These are phyloP conservation scores for Didymella glomerata DNA, from an alignment of 2,329 filamentous ascomycete species.

Conservation along the genomic window DNA sequence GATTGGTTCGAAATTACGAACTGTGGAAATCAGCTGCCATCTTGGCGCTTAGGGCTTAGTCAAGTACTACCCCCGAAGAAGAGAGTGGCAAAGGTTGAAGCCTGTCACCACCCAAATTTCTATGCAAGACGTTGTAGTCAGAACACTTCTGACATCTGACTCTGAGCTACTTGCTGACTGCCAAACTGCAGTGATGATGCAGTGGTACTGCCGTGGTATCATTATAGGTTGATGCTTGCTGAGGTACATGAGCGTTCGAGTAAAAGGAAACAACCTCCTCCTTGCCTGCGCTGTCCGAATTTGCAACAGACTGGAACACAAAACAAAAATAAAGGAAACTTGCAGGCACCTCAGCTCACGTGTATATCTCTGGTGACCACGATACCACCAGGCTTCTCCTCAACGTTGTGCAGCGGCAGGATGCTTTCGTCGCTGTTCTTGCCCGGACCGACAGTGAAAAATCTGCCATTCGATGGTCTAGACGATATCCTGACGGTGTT, in stretches of 20 bases:
- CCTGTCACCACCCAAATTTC: not conserved
- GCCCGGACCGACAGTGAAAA: not conserved
- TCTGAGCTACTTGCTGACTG: not conserved
- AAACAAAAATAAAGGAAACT: not conserved
- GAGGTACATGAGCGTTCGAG: not conserved
- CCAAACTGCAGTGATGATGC: not conserved
- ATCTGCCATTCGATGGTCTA: not conserved
- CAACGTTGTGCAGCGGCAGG: slow-evolving; percentile 5
- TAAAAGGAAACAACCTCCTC: not conserved
- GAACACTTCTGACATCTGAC: not conserved
- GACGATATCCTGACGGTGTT: slow-evolving; percentile 7
- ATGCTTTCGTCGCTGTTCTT: slow-evolving; percentile 13
- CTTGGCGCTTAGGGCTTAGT: not conserved
- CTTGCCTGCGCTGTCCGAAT: not conserved
- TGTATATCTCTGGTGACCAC: slow-evolving; percentile 5
- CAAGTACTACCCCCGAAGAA: not conserved
- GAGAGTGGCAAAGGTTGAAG: not conserved
- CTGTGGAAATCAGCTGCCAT: not conserved
- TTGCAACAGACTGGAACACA: not conserved
- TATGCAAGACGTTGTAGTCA: not conserved
- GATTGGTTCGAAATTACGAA: not conserved
- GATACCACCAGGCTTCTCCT: slow-evolving; percentile 4
- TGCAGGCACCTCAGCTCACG: not conserved
- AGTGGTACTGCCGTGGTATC: not conserved
- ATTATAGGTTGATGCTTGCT: not conserved